Percentiles rank a stretch among this genome's conserved stretches.
These are phyloP conservation scores for Chaetomium sp. DNA, from an alignment of 2,329 filamentous ascomycete genomes.

Conservation along the genomic window DNA sequence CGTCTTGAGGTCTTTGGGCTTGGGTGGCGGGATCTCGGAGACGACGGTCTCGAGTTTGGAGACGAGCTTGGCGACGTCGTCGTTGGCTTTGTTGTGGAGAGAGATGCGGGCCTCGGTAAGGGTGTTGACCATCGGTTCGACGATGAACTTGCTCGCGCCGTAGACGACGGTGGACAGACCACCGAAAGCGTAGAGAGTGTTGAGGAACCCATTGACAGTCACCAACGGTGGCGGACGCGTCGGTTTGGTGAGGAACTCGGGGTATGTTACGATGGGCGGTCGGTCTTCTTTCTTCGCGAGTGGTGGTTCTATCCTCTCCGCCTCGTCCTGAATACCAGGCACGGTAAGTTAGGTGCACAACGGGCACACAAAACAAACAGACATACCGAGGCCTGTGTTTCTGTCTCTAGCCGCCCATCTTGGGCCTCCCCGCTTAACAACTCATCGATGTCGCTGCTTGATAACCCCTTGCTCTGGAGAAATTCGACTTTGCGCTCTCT, in stretches of 20 bases:
- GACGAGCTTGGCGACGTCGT: conserved; percentile 41
- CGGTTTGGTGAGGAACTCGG: conserved; percentile 59
- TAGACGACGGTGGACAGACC: conserved; percentile 59
- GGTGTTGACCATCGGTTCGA: conserved; percentile 54
- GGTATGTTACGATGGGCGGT: conserved; percentile 61
- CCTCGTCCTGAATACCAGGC: conserved; percentile 13
- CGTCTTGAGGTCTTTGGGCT: conserved; percentile 16
- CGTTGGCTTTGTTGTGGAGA: conserved; percentile 43
- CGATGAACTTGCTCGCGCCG: conserved; percentile 61
- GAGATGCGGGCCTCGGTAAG: conserved; percentile 47
- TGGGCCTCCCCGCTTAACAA: conserved; percentile 43
- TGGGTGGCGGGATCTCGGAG: conserved; percentile 49
- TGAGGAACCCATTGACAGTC: conserved; percentile 52
- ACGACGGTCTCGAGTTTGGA: conserved; percentile 50
- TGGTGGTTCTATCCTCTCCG: conserved; percentile 12
- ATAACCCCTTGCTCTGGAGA: conserved; percentile 68
- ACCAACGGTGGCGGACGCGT: conserved; percentile 54
- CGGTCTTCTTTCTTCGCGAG: conserved; percentile 32
- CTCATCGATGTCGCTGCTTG: conserved; percentile 58
- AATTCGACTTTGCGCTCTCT: conserved; percentile 70
- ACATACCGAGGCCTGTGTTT: conserved; percentile 10
- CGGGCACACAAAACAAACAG: neutral
- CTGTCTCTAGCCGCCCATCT: conserved; percentile 8
- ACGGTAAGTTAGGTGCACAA: conserved; percentile 2
- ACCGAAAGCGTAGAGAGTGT: conserved; percentile 52